Conservation (phyloP, 345 rosid species). For the Schrenkiella parvula region DNA sequence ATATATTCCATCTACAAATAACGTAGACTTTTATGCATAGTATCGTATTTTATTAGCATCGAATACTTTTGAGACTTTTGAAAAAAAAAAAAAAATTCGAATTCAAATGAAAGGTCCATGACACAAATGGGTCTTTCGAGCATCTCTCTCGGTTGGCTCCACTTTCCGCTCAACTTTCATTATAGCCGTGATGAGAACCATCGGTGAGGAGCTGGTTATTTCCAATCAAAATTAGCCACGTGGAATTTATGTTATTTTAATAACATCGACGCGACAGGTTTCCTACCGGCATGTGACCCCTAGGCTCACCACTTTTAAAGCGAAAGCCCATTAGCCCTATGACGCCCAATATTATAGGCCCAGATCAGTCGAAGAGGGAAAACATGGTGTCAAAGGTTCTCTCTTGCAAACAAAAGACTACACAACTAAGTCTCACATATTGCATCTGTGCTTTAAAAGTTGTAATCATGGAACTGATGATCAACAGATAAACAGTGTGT, state of each 20-base stretch:
- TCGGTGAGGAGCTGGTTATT: background rate
- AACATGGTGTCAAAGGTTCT: background rate
- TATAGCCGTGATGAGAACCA: constrained; percentile 15
- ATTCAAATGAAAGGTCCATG: constrained; percentile 6
- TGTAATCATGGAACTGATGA: background rate
- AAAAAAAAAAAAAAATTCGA: background rate
- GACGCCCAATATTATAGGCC: background rate
- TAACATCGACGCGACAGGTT: background rate
- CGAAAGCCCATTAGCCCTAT: background rate
- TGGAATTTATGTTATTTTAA: background rate
- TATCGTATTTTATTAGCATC: background rate
- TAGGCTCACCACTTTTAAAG: background rate
- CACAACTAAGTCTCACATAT: background rate
- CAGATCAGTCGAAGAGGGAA: background rate
- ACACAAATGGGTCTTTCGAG: background rate
- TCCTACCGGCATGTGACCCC: background rate
- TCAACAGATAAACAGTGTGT: background rate
- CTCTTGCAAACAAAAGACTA: background rate
- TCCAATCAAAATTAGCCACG: background rate
- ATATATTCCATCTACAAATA: background rate
- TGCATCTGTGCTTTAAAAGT: background rate
- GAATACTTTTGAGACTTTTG: background rate
- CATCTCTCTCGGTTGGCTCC: constrained; percentile 12
- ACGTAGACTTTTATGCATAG: background rate
- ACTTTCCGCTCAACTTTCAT: constrained; percentile 11